phyloP scores from a whole-genome alignment of 192 early-diverging fungal genomes.

The Mortierella alpina region DNA sequence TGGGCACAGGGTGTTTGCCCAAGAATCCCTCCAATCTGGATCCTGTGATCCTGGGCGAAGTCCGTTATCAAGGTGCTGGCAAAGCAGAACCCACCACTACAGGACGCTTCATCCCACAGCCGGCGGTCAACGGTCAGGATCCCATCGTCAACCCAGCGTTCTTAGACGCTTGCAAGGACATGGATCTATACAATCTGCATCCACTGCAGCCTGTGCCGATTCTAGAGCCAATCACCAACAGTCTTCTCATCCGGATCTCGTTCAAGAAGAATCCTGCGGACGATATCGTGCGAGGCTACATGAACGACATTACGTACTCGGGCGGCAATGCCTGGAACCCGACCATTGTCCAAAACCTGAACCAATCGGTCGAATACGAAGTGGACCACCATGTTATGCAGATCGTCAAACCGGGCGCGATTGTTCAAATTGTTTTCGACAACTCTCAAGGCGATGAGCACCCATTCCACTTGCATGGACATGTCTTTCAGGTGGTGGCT shows the following conservation, averaged over 20 bases:
- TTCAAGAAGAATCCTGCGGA: slow-evolving; percentile 15
- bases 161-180: slow-evolving; percentile 38
- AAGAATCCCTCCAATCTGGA: slow-evolving; percentile 34
- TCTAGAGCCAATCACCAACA: slow-evolving; percentile 40
- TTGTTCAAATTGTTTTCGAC: slow-evolving; percentile 50
- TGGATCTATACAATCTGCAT: slow-evolving; percentile 30
- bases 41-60: slow-evolving; percentile 37
- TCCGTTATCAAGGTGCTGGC: slow-evolving; percentile 58
- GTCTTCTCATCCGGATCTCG: slow-evolving; percentile 22
- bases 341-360: slow-evolving; percentile 48
- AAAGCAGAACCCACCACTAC: slow-evolving; percentile 28
- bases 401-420: slow-evolving; percentile 18
- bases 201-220: slow-evolving; percentile 32
- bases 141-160: slow-evolving; percentile 30
- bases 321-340: slow-evolving; percentile 36
- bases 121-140: background rate
- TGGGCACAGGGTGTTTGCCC: slow-evolving; percentile 51
- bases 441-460: slow-evolving; percentile 33
- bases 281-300: slow-evolving; percentile 19
- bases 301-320: slow-evolving; percentile 24
- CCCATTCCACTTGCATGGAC: slow-evolving; percentile 61
- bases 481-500: slow-evolving; percentile 58
- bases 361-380: slow-evolving; percentile 20
- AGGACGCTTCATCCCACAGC: slow-evolving; percentile 22
- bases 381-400: slow-evolving; percentile 28